Evolutionary conservation across 306 rosid genomes (phyloP).

Genomic region (Medicago lupulina): DNA sequence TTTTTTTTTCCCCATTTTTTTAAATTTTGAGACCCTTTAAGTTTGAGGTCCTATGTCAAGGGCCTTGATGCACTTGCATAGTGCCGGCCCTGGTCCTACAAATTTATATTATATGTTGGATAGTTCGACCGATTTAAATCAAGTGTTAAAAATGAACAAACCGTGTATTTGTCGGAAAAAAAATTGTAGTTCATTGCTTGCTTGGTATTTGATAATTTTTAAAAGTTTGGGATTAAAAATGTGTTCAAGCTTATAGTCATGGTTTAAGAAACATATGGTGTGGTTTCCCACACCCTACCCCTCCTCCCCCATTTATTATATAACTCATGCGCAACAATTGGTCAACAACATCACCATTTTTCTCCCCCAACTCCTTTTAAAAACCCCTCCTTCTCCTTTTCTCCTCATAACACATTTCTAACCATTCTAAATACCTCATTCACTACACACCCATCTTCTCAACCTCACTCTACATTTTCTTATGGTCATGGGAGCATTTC

Average conservation of each 20-base stretch:
- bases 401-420: not conserved
- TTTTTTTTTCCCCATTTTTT: too few relatives aligned
- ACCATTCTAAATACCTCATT: not conserved
- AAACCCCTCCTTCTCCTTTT: not conserved
- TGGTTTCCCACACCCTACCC: not conserved
- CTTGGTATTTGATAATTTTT: not conserved
- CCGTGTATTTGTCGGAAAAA: too few relatives aligned
- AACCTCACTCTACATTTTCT: not conserved
- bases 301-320: not conserved
- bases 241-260: not conserved
- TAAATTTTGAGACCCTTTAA: too few relatives aligned
- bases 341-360: constrained; percentile 21
- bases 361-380: constrained; percentile 11
- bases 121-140: too few relatives aligned
- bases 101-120: too few relatives aligned
- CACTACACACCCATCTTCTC: not conserved
- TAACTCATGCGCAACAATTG: constrained; percentile 8
- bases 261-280: not conserved
- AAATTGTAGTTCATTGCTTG: too few relatives aligned
- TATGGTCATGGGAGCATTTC: constrained; percentile 52
- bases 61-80: too few relatives aligned
- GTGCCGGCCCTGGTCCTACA: too few relatives aligned
- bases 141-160: too few relatives aligned
- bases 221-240: not conserved
- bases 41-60: too few relatives aligned